These are phyloP conservation scores for Rhizopogon vinicolor DNA, from an alignment of 768 basidiomycete species.

Conservation along the genomic window DNA sequence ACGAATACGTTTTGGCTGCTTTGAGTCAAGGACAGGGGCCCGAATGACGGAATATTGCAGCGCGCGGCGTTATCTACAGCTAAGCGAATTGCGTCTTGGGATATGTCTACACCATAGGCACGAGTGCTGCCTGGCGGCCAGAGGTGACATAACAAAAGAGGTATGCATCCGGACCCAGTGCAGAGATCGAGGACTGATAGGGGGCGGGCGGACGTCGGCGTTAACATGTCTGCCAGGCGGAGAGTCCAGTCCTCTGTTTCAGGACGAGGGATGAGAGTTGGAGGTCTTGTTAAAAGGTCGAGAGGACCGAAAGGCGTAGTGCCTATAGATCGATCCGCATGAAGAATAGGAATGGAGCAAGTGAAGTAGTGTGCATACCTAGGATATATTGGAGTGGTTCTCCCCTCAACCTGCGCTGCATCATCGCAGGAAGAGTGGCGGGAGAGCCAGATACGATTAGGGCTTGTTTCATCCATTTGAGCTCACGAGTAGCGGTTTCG, in stretches of 20 bases:
- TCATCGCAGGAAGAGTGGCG: constrained; percentile 37
- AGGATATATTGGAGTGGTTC: constrained; percentile 92
- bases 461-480: constrained; percentile 45
- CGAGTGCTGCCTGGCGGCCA: constrained; percentile 50
- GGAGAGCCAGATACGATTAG: constrained; percentile 11
- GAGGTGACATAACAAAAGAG: constrained; percentile 72
- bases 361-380: constrained; percentile 39
- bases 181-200: constrained; percentile 78
- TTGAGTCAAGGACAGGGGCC: not conserved
- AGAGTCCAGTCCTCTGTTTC: constrained; percentile 88
- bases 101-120: constrained; percentile 67
- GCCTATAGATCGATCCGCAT: constrained; percentile 30
- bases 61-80: constrained; percentile 40
- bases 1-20: constrained; percentile 25
- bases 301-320: constrained; percentile 87
- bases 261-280: constrained; percentile 89
- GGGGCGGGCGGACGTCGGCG: constrained; percentile 24
- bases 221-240: constrained; percentile 47
- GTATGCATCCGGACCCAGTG: constrained; percentile 91
- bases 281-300: constrained; percentile 64
- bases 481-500: constrained; percentile 34
- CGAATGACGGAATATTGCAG: constrained; percentile 13
- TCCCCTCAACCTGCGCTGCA: constrained; percentile 55
- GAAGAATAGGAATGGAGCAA: no score
- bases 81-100: constrained; percentile 49